Evolutionary conservation across 1,284 basidiomycete genomes (phyloP), one percentile per base, ranked within the genome.

Genomic region (Apiotrichum siamense): DNA sequence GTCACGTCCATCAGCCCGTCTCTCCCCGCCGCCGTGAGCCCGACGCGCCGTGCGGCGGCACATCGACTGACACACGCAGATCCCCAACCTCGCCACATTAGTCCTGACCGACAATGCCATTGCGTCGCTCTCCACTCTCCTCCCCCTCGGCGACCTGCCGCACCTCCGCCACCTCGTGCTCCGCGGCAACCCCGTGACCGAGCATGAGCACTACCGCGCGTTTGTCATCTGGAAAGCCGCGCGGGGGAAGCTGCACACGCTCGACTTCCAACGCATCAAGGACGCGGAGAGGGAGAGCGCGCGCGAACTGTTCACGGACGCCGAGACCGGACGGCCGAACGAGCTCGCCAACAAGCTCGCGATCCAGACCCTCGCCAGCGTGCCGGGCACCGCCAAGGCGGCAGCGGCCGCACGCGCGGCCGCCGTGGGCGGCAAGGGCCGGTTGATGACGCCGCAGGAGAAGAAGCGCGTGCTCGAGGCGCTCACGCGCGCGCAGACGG

Each of bases 241-340:
- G 42, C 67, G 75, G 50, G 75, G 75, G 0, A 69, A 71, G 38
- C 81, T 99, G 67, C 85, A 93, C 79, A 88, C 93, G 72, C 81
- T 99, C 66, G 96, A 99, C 80, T 98, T 88, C 76, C 85, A 89
- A 78, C 84, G 94, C 74, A 87, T 99, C 69, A 88, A 89, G 74
- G 90, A 97, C 73, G 69, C 91, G 83, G 88, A 92, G 76, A 84
- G 90, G 54, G 77, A 83, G 70, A 74, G 81, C 21, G 88, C 83
- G 42, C 83, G 82, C 64, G 70, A 82, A 24, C 75, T 92, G 36
- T 90, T 94, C 77, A 76, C 87, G 27, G 69, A 92, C 85, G 17
- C 78, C 79, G 37, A 85, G 85, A 67, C 69, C 49, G 79, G 81
- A 44, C 79, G 88, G 40, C 85, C 86, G 20, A 93, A 87, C 47